These are phyloP conservation scores for Kwoniella bestiolae DNA, from an alignment of 768 basidiomycete genomes.

Conservation along the genomic window DNA sequence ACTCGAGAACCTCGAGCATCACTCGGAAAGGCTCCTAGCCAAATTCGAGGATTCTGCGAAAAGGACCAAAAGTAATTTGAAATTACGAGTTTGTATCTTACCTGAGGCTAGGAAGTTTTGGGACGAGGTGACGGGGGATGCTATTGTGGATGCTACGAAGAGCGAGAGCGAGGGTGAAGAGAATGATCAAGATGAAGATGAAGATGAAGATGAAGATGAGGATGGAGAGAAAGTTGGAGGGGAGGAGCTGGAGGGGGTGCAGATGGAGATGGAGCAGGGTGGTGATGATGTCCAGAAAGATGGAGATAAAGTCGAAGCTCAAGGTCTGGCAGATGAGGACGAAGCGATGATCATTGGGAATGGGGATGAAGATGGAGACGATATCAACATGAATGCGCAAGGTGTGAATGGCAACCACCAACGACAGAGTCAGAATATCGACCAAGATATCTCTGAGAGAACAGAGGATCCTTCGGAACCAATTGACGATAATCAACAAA, in stretches of 20 bases:
- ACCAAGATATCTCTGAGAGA: too few species aligned
- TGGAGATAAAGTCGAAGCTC: background rate
- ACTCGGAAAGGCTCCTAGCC: background rate
- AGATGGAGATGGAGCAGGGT: background rate
- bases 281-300: too few species aligned
- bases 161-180: background rate
- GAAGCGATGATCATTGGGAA: background rate
- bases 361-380: background rate
- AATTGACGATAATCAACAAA: background rate
- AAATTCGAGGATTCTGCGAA: slow-evolving; percentile 1
- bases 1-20: slow-evolving; percentile 15
- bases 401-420: background rate
- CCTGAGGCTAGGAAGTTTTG: slow-evolving; percentile 14
- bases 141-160: background rate
- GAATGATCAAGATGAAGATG: background rate
- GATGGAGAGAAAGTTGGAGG: background rate
- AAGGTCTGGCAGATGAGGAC: background rate
- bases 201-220: slow-evolving; percentile 1
- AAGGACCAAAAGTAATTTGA: background rate
- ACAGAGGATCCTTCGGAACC: too few species aligned
- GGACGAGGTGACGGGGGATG: slow-evolving; percentile 13
- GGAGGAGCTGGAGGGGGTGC: background rate
- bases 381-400: too few species aligned
- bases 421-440: too few species aligned
- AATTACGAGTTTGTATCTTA: slow-evolving; percentile 4